Base-by-base conservation (phyloP, 1,139 yeast species). In the Arxiozyma bovina region DNA sequence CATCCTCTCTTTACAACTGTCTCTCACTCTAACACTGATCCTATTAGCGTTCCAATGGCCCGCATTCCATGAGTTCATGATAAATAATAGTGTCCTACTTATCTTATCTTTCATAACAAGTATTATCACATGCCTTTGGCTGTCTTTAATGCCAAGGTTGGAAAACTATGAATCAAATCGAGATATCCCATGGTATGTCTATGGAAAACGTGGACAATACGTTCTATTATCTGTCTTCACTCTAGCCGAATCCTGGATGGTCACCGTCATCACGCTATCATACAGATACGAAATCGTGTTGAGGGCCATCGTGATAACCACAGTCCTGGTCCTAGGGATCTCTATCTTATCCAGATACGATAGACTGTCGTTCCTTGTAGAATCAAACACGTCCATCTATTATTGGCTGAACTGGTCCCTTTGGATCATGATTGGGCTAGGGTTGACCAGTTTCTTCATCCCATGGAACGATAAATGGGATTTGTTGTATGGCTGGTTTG, bases 281-380 rank as follows among this genome's bases (percentile, higher is more conserved):
- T 81, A 81, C 54, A 88, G 87, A 59, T 75, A 87, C 1, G 77
- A 75, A 17, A 75, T 85, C 23, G 83, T 90, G 3, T 68, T 88
- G 27, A 83, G 87, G 64, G 96, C 96, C 0, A 73, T 88, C 21
- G 68, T 82, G 45, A 76, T 89, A 54, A 89, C 96, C 0, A 70
- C 80, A 30, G 72, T 86, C 18, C 79, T 89, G 7, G 89, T 89
- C 59, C 70, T 82, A 34, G 96, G 95, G 0, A 80, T 89, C 56
- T 83, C 96, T 0, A 52, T 81, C 27, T 84, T 88, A 70, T 93
- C 96, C 4, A 74, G 85, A 70, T 96, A 89, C 68, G 79, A 91
- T n/a, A 83, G 81, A 65, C 87, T 87, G 64, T 95, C 88, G 67
- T 82, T 86, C 66, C 79, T 85, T 15, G 77, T 85, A 55, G 84